phyloP scores from a whole-genome alignment of 75 land plant species.

The Pinus tabuliformis region DNA sequence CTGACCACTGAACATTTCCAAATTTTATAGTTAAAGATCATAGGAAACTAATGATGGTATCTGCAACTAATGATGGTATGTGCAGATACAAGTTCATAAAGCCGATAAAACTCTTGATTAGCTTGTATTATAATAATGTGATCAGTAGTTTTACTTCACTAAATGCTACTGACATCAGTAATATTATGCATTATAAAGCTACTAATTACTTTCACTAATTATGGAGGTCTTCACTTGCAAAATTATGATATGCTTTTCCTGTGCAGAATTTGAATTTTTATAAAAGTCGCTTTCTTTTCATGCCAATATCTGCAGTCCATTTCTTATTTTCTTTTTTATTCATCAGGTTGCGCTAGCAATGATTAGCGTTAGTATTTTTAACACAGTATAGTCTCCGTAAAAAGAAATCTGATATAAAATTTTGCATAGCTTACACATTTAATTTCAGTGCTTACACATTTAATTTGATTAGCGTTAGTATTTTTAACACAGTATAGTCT shows the following conservation, averaged over 20 bases:
- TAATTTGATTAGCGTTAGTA: background rate
- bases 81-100: conserved; percentile 4
- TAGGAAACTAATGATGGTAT: background rate
- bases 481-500: background rate
- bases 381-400: background rate
- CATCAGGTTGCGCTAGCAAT: background rate
- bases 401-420: background rate
- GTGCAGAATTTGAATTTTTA: background rate
- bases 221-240: background rate
- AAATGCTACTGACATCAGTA: background rate
- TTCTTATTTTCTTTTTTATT: background rate
- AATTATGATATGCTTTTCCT: background rate
- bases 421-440: background rate
- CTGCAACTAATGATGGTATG: background rate
- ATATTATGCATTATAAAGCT: background rate
- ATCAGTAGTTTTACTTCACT: background rate
- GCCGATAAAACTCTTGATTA: background rate
- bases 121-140: conserved; percentile 6
- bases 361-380: background rate
- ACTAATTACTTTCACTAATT: background rate
- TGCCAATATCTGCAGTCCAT: background rate
- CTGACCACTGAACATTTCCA: conserved; percentile 17
- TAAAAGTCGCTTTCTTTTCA: background rate
- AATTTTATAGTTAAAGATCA: background rate
- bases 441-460: too few species aligned